Base-by-base conservation (phyloP, 768 basidiomycete species). In the Serpula lacrymans region DNA sequence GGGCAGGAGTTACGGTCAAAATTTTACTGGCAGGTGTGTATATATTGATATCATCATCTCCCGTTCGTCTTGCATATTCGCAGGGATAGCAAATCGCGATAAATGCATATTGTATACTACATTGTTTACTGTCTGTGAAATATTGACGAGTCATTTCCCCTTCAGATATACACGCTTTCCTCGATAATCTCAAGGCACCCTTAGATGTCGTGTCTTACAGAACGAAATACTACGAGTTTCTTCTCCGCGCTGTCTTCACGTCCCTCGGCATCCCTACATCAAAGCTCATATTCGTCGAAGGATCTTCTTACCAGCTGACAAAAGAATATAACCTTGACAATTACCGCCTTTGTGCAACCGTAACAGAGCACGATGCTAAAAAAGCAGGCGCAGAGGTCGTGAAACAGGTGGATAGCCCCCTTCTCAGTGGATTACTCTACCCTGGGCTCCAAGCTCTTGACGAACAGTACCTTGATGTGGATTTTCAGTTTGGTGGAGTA, bases 361-460 rank as follows among this genome's bases (percentile, higher is more conserved):
- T 95, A 14, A 81, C 90, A 2, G 91, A 97, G 52, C 93, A 95
- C 62, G 96, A 98, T 51, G 92, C 95, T 18, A 95, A 95, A 62
- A 96, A 96, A 63, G 96, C 96, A 0, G 96, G 96, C 5, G 94
- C 96, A 2, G 96, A 98, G 60, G 96, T 98, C 41, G 96, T 99
- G 51, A 98, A 98, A 63, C 95, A 97, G 63, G 88, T 94, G 5
- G 88, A 92, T 46, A 91, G 85, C 54, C 88, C 93, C 1, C 68
- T 94, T 36, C 70, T 99, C 39, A 92, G 90, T 47, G 93, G 93
- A 1, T 63, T 98, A 46, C 75, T 99, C 41, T 98, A 99, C 74
- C 96, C 96, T 1, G 93, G 94, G 27, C 64, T 99, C 29, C 96
- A 99, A 53, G 94, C 96, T 8, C 78, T 99, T 20, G 96, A 99